Percentiles rank a stretch among this genome's conserved stretches.
These are phyloP conservation scores for Ascochyta rabiei DNA, from an alignment of 2,329 filamentous ascomycete genomes.

Conservation along the genomic window DNA sequence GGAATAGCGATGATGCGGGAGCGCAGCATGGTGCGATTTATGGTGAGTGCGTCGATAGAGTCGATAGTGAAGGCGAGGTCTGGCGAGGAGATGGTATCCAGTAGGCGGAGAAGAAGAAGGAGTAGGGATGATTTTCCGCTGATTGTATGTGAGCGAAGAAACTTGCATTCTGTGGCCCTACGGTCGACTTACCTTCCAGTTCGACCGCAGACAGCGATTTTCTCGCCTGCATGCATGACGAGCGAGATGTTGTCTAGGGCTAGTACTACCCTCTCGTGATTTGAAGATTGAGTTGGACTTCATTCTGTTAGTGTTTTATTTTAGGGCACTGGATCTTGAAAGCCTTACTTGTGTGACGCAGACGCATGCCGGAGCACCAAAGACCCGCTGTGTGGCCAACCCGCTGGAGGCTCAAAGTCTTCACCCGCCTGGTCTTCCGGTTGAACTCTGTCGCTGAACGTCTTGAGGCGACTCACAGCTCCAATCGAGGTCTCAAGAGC, in stretches of 20 bases:
- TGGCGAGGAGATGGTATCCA: not conserved
- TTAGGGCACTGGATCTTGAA: no score
- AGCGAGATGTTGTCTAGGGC: conserved; percentile 4
- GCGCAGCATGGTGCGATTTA: conserved; percentile 2
- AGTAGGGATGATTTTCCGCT: conserved; percentile 2
- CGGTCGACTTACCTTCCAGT: conserved; percentile 11
- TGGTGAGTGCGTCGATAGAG: not conserved
- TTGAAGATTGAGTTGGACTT: not conserved
- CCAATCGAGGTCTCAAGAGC: conserved; percentile 20
- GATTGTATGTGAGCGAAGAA: not conserved
- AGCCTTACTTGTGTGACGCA: conserved; percentile 1
- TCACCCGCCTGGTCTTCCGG: conserved; percentile 17
- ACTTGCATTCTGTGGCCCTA: not conserved
- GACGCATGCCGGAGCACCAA: not conserved
- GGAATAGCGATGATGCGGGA: conserved; percentile 18
- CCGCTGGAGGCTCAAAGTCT: conserved; percentile 9
- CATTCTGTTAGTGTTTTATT: not conserved
- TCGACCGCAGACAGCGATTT: conserved; percentile 24
- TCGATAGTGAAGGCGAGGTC: conserved; percentile 4
- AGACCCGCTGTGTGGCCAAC: conserved; percentile 15
- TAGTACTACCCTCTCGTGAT: not conserved
- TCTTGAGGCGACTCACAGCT: conserved; percentile 21
- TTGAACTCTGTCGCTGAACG: conserved; percentile 16
- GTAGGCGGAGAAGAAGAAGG: not conserved
- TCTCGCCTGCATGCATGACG: conserved; percentile 26